Percentiles rank a stretch among this genome's conserved stretches.
Evolutionary conservation across 352 stramenopile genomes (phyloP).

Genomic region (Globisporangium carolinianum): DNA sequence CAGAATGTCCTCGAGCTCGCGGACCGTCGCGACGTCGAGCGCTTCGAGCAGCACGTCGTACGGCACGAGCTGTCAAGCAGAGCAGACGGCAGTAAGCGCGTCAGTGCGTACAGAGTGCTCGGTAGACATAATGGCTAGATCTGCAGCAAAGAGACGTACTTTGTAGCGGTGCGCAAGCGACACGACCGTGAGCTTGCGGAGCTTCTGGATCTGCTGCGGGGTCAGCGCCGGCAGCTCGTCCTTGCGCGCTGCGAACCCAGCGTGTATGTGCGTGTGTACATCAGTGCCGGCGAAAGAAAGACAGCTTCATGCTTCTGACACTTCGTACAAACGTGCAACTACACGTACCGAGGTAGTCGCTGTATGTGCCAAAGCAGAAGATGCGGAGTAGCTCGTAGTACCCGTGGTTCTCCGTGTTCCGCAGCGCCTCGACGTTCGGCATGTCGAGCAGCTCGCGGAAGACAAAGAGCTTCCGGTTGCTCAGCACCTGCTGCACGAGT

Average conservation of each 20-base stretch:
- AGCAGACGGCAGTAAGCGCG: neutral
- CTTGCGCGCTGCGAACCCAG: slow-evolving; percentile 35
- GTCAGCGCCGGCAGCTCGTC: slow-evolving; percentile 60
- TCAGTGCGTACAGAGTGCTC: neutral
- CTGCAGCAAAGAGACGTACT: slow-evolving; percentile 18
- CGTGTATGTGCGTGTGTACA: neutral
- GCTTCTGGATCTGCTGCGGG: slow-evolving; percentile 69
- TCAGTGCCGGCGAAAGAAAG: neutral
- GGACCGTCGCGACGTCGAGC: slow-evolving; percentile 71
- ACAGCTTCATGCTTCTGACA: neutral
- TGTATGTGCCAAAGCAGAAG: slow-evolving; percentile 88
- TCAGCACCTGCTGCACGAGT: slow-evolving; percentile 90
- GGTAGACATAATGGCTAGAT: too few relatives aligned
- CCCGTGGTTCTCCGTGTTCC: slow-evolving; percentile 60
- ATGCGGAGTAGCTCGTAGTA: slow-evolving; percentile 83
- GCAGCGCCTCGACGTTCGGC: slow-evolving; percentile 84
- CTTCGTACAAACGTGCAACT: neutral
- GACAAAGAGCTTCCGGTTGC: slow-evolving; percentile 90
- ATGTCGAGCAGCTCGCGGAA: slow-evolving; percentile 91
- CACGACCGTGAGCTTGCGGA: slow-evolving; percentile 86
- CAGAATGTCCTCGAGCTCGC: slow-evolving; percentile 89
- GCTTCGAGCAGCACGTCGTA: slow-evolving; percentile 77
- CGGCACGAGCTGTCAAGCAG: slow-evolving; percentile 49
- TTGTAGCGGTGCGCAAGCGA: slow-evolving; percentile 81
- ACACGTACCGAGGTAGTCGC: slow-evolving; percentile 68